phyloP scores from a whole-genome alignment of 2,329 filamentous ascomycete genomes.

The Colletotrichum costaricense region DNA sequence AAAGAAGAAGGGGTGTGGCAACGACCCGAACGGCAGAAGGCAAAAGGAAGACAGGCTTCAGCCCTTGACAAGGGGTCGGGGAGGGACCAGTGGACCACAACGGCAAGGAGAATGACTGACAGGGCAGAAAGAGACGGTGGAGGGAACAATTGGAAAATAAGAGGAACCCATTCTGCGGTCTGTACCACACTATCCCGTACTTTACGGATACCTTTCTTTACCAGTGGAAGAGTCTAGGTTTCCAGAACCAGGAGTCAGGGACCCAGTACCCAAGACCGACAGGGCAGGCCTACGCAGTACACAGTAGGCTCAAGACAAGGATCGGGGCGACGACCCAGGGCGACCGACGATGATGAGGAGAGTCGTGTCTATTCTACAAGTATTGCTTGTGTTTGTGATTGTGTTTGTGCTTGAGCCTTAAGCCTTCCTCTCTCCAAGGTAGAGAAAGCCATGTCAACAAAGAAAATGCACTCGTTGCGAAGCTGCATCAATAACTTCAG shows the following conservation, averaged over 20 bases:
- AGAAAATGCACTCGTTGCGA: no score
- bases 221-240: no score
- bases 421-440: no score
- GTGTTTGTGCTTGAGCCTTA: background rate
- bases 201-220: background rate
- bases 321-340: background rate
- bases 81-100: background rate
- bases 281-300: background rate
- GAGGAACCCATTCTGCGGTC: background rate
- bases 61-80: background rate
- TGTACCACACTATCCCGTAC: background rate
- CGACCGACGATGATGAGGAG: background rate
- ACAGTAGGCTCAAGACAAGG: background rate
- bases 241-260: background rate
- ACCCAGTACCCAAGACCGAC: background rate
- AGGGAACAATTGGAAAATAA: background rate
- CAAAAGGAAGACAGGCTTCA: slow-evolving; percentile 3
- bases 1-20: slow-evolving; percentile 3
- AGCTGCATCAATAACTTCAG: background rate
- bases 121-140: background rate
- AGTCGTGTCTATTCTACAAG: background rate
- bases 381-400: background rate
- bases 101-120: slow-evolving; percentile 6
- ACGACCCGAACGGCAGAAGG: slow-evolving; percentile 29
- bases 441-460: background rate